phyloP scores from a whole-genome alignment of 2,329 filamentous ascomycete genomes.

The Rugonectria rugulosa region DNA sequence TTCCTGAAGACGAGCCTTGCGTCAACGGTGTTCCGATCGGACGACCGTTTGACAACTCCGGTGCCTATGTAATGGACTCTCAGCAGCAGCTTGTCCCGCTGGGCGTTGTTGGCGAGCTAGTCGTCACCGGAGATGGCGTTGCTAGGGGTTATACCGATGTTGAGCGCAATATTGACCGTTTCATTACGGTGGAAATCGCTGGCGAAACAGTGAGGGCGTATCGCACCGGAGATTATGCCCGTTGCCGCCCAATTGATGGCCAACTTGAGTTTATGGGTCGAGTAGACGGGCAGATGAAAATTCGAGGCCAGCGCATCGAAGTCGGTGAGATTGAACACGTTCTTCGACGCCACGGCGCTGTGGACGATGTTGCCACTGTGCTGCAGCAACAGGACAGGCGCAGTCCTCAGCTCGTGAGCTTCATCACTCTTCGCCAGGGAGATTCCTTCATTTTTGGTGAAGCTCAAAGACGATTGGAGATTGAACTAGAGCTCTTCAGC shows the following conservation, averaged over 20 bases:
- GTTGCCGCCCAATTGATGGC: not conserved
- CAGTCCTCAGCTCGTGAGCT: too few relatives aligned
- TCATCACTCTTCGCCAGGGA: too few relatives aligned
- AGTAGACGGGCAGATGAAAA: constrained; percentile 1
- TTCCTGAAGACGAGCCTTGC: constrained; percentile 1
- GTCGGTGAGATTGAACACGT: not conserved
- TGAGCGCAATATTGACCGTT: not conserved
- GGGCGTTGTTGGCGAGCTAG: constrained; percentile 39
- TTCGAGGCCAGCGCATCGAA: not conserved
- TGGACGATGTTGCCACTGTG: not conserved
- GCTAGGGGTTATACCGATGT: not conserved
- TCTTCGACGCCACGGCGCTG: not conserved
- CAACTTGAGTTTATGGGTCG: not conserved
- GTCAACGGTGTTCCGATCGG: constrained; percentile 32
- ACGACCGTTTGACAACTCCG: constrained; percentile 28
- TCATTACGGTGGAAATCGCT: not conserved
- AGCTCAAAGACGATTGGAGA: not conserved
- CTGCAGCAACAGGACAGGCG: not conserved
- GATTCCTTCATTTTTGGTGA: too few relatives aligned
- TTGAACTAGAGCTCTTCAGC: not conserved
- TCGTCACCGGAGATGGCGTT: constrained; percentile 34
- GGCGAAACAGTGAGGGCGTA: not conserved
- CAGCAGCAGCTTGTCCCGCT: constrained; percentile 32
- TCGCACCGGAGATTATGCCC: not conserved
- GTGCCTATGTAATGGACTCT: constrained; percentile 35